A percentile compares a stretch with the other conserved stretches of the same genome.
phyloP scores from a whole-genome alignment of 257 asterid species.

The Anisodus acutangulus region DNA sequence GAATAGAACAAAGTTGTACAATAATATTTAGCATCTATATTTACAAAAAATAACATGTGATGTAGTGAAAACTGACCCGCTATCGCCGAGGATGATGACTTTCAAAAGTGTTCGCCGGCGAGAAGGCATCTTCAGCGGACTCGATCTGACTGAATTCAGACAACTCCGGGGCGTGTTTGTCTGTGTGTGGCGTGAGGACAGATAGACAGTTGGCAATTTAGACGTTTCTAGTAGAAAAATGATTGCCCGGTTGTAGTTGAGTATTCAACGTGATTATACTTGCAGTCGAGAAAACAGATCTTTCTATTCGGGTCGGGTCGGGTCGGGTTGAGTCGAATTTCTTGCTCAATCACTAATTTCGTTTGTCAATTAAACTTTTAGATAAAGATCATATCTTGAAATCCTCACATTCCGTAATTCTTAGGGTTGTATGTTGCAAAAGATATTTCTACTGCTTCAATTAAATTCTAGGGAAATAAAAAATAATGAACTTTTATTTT shows the following conservation, averaged over 20 bases:
- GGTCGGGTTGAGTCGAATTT: neutral
- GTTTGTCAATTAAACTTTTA: neutral
- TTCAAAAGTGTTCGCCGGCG: conserved; percentile 96
- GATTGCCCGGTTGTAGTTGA: neutral
- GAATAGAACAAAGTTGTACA: neutral
- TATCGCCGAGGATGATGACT: conserved; percentile 99
- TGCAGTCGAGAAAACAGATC: too few relatives aligned
- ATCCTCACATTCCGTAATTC: neutral
- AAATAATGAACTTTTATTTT: too few relatives aligned
- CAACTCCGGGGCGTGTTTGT: neutral
- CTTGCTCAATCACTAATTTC: neutral
- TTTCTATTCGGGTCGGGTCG: neutral
- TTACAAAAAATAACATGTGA: neutral
- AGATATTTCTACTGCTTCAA: neutral
- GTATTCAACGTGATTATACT: neutral
- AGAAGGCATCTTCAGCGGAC: conserved; percentile 66
- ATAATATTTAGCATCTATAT: neutral
- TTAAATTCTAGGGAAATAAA: too few relatives aligned
- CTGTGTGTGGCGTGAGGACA: conserved; percentile 22
- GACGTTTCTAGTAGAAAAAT: conserved; percentile 15
- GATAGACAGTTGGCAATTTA: conserved; percentile 25
- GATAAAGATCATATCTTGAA: neutral
- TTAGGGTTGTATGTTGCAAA: neutral
- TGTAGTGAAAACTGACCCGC: conserved; percentile 64
- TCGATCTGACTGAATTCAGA: conserved; percentile 17